Conservation (phyloP, 768 basidiomycete genomes). For the Lentinula lateritia region DNA sequence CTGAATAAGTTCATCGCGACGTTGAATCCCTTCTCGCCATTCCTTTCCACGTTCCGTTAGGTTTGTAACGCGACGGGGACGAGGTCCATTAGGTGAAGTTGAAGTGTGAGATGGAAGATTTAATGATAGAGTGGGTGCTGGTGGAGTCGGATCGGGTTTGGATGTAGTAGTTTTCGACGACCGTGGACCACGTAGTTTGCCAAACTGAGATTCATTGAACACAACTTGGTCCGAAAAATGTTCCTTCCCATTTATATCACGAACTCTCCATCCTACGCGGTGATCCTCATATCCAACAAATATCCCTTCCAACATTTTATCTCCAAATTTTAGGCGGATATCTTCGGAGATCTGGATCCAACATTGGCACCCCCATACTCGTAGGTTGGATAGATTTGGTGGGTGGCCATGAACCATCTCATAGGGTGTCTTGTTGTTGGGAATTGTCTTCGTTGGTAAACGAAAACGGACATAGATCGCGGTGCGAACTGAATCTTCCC, state of each 20-base stretch:
- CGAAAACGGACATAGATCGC: conserved; percentile 18
- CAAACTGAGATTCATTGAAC: not conserved
- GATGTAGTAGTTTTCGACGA: not conserved
- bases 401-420: not conserved
- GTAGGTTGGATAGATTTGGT: not conserved
- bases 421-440: not conserved
- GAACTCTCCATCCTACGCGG: not conserved
- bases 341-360: too few species aligned
- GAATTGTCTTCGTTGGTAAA: conserved; percentile 10
- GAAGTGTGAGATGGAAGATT: too few species aligned
- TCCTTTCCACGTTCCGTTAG: too few species aligned
- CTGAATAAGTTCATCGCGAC: too few species aligned
- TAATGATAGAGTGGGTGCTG: not conserved
- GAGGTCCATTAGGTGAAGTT: too few species aligned
- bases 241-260: not conserved
- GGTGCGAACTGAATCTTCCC: conserved; percentile 15
- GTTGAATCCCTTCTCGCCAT: too few species aligned
- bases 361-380: not conserved
- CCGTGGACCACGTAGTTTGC: not conserved
- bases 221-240: not conserved
- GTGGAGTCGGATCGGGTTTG: too few species aligned
- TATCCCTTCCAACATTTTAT: too few species aligned
- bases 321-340: too few species aligned
- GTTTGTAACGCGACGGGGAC: too few species aligned
- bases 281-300: not conserved